phyloP scores from a whole-genome alignment of 2,329 filamentous ascomycete species.

The Trichothecium roseum region DNA sequence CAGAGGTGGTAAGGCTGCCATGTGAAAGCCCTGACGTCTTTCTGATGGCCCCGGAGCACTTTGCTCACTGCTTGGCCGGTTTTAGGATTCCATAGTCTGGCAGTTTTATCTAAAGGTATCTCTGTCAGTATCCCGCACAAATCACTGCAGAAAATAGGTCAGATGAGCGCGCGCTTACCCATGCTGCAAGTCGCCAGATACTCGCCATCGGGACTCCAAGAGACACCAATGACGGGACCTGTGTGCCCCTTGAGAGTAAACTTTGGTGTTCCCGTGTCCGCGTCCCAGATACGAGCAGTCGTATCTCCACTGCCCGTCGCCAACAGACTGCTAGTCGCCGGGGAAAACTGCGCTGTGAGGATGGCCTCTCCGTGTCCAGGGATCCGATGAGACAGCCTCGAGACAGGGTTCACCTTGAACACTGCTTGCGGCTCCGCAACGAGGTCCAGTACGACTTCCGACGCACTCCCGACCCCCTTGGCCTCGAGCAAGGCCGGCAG shows the following conservation, averaged over 20 bases:
- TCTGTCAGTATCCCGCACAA: no score
- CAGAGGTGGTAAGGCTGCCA: conserved; percentile 94
- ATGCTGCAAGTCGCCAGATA: conserved; percentile 83
- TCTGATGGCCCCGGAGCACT: conserved; percentile 69
- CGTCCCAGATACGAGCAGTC: conserved; percentile 89
- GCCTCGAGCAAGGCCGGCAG: conserved; percentile 30
- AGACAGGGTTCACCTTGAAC: conserved; percentile 86
- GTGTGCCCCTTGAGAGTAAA: conserved; percentile 80
- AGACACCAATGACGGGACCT: conserved; percentile 80
- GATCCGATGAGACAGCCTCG: conserved; percentile 79
- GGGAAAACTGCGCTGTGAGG: conserved; percentile 76
- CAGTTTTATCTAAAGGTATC: conserved; percentile 74
- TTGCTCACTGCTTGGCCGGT: conserved; percentile 65
- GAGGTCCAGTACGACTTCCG: conserved; percentile 44
- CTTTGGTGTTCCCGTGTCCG: conserved; percentile 81
- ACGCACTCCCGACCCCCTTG: conserved; percentile 48
- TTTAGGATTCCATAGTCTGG: conserved; percentile 80
- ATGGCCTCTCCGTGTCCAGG: conserved; percentile 89
- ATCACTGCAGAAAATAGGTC: background rate
- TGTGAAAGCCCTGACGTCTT: conserved; percentile 77
- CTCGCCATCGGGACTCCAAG: conserved; percentile 75
- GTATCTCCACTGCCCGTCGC: conserved; percentile 87
- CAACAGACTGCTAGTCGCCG: conserved; percentile 62
- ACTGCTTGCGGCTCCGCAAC: conserved; percentile 75
- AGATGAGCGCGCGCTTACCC: conserved; percentile 12